A percentile compares a stretch with the other conserved stretches of the same genome.
phyloP scores from a whole-genome alignment of 2,329 filamentous ascomycete species.

The Claviceps sp. region DNA sequence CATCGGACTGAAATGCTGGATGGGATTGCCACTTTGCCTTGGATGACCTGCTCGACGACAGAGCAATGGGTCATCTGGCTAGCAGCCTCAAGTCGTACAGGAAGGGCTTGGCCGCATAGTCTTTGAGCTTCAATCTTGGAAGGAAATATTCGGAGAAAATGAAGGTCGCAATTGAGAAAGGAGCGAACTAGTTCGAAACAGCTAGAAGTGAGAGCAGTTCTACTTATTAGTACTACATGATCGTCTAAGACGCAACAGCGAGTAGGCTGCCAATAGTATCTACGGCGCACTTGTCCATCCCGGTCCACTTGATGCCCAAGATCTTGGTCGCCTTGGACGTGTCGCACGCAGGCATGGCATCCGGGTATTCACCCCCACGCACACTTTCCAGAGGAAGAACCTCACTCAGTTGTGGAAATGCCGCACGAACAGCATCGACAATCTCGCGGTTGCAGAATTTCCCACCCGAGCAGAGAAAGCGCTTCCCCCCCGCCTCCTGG shows the following conservation, averaged over 20 bases:
- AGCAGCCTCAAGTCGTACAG: no score
- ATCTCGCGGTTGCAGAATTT: constrained; percentile 33
- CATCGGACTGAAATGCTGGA: no score
- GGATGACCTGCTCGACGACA: no score
- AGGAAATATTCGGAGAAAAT: no score
- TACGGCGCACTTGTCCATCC: constrained; percentile 1
- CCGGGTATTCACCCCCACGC: not conserved
- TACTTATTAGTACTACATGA: no score
- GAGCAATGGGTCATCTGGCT: no score
- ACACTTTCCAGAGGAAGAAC: constrained; percentile 19
- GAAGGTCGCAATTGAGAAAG: no score
- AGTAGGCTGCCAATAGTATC: not conserved
- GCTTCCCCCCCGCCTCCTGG: constrained; percentile 32
- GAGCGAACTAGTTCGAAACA: no score
- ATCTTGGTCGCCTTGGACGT: not conserved
- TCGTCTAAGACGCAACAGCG: not conserved
- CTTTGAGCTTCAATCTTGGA: no score
- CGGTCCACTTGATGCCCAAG: constrained; percentile 1
- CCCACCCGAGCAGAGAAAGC: constrained; percentile 36
- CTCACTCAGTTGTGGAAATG: constrained; percentile 39
- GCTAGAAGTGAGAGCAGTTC: no score
- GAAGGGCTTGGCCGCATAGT: no score
- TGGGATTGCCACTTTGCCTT: no score
- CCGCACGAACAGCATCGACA: constrained; percentile 26
- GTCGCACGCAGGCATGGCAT: not conserved